Evolutionary conservation across 2,329 filamentous ascomycete genomes (phyloP).

Genomic region (Stemphylium beticola): DNA sequence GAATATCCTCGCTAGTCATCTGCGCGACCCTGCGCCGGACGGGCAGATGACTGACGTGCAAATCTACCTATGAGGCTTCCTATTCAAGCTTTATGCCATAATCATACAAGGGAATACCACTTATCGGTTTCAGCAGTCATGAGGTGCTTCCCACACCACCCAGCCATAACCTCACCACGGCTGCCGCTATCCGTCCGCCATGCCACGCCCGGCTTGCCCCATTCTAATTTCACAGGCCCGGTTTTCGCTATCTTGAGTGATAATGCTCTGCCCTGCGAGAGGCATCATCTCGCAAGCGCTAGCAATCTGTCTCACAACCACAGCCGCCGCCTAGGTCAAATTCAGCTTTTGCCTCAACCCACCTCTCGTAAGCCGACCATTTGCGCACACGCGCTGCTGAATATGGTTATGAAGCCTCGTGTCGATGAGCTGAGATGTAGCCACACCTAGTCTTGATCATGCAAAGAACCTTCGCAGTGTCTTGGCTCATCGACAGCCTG

Average conservation of each 20-base stretch:
- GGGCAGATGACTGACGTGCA: conserved; percentile 40
- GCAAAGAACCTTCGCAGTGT: conserved; percentile 8
- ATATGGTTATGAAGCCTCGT: conserved; percentile 10
- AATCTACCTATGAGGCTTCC: conserved; percentile 41
- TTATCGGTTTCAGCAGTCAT: conserved; percentile 44
- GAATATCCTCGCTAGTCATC: conserved; percentile 39
- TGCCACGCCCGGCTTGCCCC: not conserved
- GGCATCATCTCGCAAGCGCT: conserved; percentile 19
- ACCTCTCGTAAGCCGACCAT: conserved; percentile 30
- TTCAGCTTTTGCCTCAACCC: conserved; percentile 10
- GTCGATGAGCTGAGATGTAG: conserved; percentile 16
- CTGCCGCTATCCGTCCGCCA: conserved; percentile 8
- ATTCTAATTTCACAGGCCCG: conserved; percentile 4
- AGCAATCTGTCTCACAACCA: conserved; percentile 29
- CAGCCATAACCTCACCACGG: not conserved
- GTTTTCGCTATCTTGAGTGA: conserved; percentile 24
- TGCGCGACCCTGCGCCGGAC: conserved; percentile 42
- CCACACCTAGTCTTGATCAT: conserved; percentile 13
- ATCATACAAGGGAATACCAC: conserved; percentile 18
- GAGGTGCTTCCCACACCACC: conserved; percentile 10
- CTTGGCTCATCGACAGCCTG: conserved; percentile 4
- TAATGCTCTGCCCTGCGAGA: conserved; percentile 21
- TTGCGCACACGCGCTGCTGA: conserved; percentile 23
- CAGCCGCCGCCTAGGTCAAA: conserved; percentile 20
- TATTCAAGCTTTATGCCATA: conserved; percentile 24